Conservation (phyloP, 108 stramenopile genomes). For the Pseudonitzschia multistriata region DNA sequence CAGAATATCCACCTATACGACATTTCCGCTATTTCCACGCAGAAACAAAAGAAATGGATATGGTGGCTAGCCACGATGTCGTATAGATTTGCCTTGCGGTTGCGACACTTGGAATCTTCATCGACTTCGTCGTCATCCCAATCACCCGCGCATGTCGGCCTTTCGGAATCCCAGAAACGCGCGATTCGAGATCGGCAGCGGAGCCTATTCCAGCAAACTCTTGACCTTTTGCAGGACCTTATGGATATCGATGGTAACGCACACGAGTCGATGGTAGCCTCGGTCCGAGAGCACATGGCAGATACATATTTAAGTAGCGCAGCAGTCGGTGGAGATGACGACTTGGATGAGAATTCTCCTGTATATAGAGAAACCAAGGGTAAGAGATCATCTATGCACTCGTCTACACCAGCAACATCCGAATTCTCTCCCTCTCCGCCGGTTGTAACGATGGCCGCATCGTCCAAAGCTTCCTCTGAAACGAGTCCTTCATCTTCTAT, state of each 20-base stretch:
- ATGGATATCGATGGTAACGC: slow-evolving; percentile 79
- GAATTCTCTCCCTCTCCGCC: neutral
- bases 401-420: slow-evolving; percentile 4
- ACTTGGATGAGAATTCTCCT: neutral
- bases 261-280: slow-evolving; percentile 78
- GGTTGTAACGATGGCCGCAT: slow-evolving; percentile 2
- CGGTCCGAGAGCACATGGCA: slow-evolving; percentile 75
- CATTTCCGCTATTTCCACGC: slow-evolving; percentile 68
- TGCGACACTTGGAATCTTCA: slow-evolving; percentile 54
- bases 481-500: slow-evolving; percentile 3
- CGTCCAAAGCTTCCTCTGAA: neutral
- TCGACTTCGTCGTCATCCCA: slow-evolving; percentile 1
- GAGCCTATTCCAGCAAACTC: slow-evolving; percentile 64
- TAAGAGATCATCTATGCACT: slow-evolving; percentile 33
- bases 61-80: slow-evolving; percentile 86
- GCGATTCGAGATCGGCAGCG: slow-evolving; percentile 78
- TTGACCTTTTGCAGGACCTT: slow-evolving; percentile 73
- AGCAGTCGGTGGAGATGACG: slow-evolving; percentile 16
- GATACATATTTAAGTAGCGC: slow-evolving; percentile 70
- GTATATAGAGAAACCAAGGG: slow-evolving; percentile 2
- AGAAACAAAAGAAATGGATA: slow-evolving; percentile 80
- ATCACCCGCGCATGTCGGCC: slow-evolving; percentile 26
- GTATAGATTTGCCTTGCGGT: slow-evolving; percentile 75
- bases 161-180: slow-evolving; percentile 31
- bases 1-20: slow-evolving; percentile 82